Conservation (phyloP, 305 asterid genomes). For the Solanum hybrid region DNA sequence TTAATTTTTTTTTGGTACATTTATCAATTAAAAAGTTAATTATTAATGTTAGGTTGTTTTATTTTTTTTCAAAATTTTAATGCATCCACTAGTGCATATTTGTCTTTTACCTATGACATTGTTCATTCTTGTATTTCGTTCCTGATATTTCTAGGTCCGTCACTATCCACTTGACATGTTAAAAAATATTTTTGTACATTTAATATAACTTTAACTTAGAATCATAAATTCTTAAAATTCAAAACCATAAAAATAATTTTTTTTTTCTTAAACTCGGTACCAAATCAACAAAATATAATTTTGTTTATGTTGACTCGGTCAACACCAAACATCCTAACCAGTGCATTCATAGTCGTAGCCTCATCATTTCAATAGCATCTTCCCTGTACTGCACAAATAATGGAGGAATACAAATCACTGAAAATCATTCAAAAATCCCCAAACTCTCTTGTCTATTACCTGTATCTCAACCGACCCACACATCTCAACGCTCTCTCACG, state of each 20-base stretch:
- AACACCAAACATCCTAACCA: neutral
- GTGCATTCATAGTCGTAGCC: neutral
- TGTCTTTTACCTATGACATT: neutral
- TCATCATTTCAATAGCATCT: neutral
- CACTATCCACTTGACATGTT: neutral
- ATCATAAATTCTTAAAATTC: too few species aligned
- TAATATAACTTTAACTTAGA: too few species aligned
- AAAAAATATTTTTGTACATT: too few species aligned
- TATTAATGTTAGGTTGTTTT: neutral
- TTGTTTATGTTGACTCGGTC: neutral
- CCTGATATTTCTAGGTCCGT: neutral
- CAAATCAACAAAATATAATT: neutral
- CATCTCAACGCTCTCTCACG: conserved; percentile 59
- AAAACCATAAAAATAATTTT: too few species aligned
- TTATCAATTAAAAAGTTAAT: neutral
- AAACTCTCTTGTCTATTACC: conserved; percentile 32
- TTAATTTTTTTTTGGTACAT: too few species aligned
- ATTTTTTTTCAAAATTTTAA: neutral
- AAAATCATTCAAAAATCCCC: conserved; percentile 33
- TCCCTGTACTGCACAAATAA: neutral
- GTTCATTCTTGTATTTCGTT: too few species aligned
- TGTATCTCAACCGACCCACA: conserved; percentile 47
- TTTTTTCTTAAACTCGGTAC: neutral
- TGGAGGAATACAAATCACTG: conserved; percentile 31
- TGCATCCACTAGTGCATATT: neutral